Evolutionary conservation across 305 asterid species (phyloP).

Genomic region (Fraxinus xanthoxyloides): DNA sequence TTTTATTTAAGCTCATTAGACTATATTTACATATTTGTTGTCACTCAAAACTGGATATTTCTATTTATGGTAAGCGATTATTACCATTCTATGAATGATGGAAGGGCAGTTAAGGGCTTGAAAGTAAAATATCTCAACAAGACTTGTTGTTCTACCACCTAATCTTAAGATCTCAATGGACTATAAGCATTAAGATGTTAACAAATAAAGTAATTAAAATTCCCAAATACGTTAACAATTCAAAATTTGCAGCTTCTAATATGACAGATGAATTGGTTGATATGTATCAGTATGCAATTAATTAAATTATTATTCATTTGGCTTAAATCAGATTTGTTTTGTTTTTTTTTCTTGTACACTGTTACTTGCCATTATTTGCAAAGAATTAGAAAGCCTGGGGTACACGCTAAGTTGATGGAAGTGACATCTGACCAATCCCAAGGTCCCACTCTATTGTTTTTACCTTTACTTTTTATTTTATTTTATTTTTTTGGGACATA

Average conservation of each 20-base stretch:
- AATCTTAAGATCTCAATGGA: not conserved
- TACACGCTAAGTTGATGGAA: not conserved
- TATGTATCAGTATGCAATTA: not conserved
- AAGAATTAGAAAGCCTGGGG: not conserved
- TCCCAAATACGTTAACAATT: not conserved
- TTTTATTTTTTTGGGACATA: not conserved
- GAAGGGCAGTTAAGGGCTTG: not conserved
- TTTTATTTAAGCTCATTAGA: not conserved
- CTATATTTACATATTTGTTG: not conserved
- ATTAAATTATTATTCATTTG: not conserved
- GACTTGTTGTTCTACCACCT: not conserved
- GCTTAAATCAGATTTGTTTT: too few relatives aligned
- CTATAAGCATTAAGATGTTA: not conserved
- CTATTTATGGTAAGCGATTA: not conserved
- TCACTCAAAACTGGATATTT: not conserved
- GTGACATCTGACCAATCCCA: not conserved
- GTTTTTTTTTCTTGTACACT: not conserved
- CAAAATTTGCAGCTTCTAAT: not conserved
- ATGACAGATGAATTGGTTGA: not conserved
- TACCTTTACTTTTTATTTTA: not conserved
- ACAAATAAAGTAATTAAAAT: not conserved
- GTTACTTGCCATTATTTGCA: conserved; percentile 3
- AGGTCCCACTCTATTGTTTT: not conserved
- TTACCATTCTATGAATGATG: not conserved
- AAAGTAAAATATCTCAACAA: not conserved